phyloP scores from a whole-genome alignment of 2,329 filamentous ascomycete species.

The Septoria linicola region DNA sequence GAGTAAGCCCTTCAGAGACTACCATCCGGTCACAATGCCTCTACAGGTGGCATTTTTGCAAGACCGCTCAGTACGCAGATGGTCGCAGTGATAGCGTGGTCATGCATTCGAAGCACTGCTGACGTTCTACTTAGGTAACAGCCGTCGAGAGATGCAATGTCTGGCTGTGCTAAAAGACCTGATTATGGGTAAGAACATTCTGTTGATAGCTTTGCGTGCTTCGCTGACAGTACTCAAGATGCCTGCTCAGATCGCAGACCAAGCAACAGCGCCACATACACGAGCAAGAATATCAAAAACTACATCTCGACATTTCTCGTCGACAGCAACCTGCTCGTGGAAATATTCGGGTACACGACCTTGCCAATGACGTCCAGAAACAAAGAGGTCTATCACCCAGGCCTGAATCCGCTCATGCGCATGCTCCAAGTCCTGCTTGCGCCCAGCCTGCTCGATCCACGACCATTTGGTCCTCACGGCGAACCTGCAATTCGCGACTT shows the following conservation, averaged over 20 bases:
- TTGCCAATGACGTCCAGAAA: background rate
- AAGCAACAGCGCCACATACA: background rate
- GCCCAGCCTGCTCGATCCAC: slow-evolving; percentile 30
- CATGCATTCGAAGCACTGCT: too few relatives aligned
- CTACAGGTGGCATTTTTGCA: too few relatives aligned
- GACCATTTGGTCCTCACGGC: background rate
- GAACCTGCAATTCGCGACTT: slow-evolving; percentile 35
- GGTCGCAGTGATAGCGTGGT: too few relatives aligned
- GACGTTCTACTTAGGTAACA: slow-evolving; percentile 31
- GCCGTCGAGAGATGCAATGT: slow-evolving; percentile 35
- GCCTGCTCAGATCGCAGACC: slow-evolving; percentile 1
- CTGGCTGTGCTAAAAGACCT: slow-evolving; percentile 44
- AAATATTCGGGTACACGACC: slow-evolving; percentile 6
- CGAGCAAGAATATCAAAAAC: slow-evolving; percentile 6
- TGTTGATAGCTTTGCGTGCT: slow-evolving; percentile 8
- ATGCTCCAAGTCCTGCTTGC: slow-evolving; percentile 36
- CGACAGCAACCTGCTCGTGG: slow-evolving; percentile 10
- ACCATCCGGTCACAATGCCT: too few relatives aligned
- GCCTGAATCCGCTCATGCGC: slow-evolving; percentile 22
- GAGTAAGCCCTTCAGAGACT: too few relatives aligned
- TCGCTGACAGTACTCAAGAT: slow-evolving; percentile 12
- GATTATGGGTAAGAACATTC: slow-evolving; percentile 44
- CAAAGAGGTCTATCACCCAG: background rate
- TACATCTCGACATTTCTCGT: slow-evolving; percentile 1
- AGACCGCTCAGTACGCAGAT: too few relatives aligned